Evolutionary conservation across 1,284 basidiomycete genomes (phyloP), one percentile per base, ranked within the genome.

Genomic region (Inonotus hispidus): DNA sequence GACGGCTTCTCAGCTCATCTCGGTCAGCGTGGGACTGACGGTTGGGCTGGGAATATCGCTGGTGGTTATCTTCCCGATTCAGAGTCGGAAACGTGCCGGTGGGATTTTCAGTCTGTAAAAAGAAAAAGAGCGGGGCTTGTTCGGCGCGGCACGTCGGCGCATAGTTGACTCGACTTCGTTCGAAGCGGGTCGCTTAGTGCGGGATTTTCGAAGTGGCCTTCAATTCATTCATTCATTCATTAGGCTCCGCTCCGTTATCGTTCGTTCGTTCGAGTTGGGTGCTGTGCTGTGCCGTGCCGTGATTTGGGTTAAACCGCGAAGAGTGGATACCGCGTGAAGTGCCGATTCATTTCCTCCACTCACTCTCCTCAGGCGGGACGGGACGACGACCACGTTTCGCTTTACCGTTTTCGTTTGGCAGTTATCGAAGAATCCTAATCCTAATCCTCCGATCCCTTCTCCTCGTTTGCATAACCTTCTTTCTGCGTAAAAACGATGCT

Each of bases 31-130:
- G 66, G 85, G 83, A 2, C 72, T 84, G 29, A 90, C 90, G 0
- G 89, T 94, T 63, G 92, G 91, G 7, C 75, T 93, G 5, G 81
- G 83, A 0, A 77, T 87, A 58, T 79, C 83, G 4, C 71, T 85
- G 27, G 81, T 82, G 1, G 66, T 85, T 39, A 80, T 84, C 0
- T 80, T 85, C 69, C 85, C 83, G 1, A 76, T 86, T 53, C 82
- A 79, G 66, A 82, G 81, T 60, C 75, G 80, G 35, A 76, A 78
- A 59, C 73, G 84, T 5, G 81, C 82, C 47, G 81, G 78, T 11
- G 85, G 85, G 1, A 72, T 87, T 58, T 84, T 84, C 69, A 82
- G 81, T 72, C 68, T 84, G 55, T 84, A 27, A 49, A 23, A 23
- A 16, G n/a, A n/a, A n/a, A n/a, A n/a, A n/a, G n/a, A n/a, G n/a